Evolutionary conservation across 2,329 filamentous ascomycete genomes (phyloP), one percentile per base, ranked within the genome.

Genomic region (Rugonectria rugulosa): DNA sequence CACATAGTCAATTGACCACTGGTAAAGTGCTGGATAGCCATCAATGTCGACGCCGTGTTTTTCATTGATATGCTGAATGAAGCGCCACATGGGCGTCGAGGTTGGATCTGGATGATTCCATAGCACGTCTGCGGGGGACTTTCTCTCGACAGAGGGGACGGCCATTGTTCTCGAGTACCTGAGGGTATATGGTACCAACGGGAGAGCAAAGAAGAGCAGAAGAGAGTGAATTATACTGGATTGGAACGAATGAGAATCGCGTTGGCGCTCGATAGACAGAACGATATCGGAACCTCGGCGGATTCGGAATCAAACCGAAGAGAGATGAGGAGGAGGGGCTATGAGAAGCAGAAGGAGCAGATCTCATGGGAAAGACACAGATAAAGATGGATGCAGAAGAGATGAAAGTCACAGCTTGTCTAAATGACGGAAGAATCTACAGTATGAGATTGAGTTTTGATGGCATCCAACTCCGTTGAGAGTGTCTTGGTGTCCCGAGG

Each of bases 1-100:
- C 7, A 92, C 81, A 64, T 94, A 81, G 7, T 88, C 83, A 60
- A 95, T 82, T 62, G 92, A 97, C 94, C 94, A 98, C 70, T 83
- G 77, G 76, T 94, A 90, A 8, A 98, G 82, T n/a, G 85, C 85
- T 17, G 87, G 76, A 69, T 97, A 97, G 59, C 80, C 85, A 15
- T 79, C 71, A 41, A 95, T 78, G 19, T 78, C 70, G 52, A 92
- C 73, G 10, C 77, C 74, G 68, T 93, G 84, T 66, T 88, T 89
- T 58, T 82, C 70, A 73, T 89, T 91, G 61, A 96, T 80, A 47
- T 79, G 78, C 64, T 87, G 79, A 62, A 92, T 81, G 72, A 95
- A 96, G 45, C 79, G 79, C 77, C 83, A 87, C 80, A 94, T 90
- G 52, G 83, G 82, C 7, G 90, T 94, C 32, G 81, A 81, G 41